Evolutionary conservation across 441 rosid species (phyloP), one percentile per base, ranked within the genome.

Genomic region (Jatropha multifida): DNA sequence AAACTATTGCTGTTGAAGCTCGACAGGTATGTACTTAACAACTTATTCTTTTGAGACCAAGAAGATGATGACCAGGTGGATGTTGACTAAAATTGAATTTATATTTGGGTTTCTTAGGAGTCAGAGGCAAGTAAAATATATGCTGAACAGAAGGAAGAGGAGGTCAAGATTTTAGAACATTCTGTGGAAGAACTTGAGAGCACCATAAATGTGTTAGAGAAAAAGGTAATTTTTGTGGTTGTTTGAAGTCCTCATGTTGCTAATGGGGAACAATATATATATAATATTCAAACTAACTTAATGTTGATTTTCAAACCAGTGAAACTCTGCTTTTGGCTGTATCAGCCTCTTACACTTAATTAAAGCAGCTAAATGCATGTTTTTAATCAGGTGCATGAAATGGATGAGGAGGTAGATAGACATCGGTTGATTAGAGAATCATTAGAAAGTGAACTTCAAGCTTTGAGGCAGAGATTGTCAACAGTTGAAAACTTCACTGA

Each of bases 151-250:
- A 93, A 92, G 86, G 98, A 92, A 80, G 96, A 90, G 77, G 99
- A 95, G 86, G 96, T 92, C 80, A 88, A 90, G 81, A 90, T 95
- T 83, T 80, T 95, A 73, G 99, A 95, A 79, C 79, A 81, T 78
- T 95, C 99, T 70, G 86, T 95, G 44, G 98, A 90, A 85, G 97
- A 95, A 86, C 97, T 95, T 76, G 98, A 95, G 83, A 76, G 85
- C 78, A 95, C 99, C 26, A 79, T 93, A 63, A 90, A 93, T 85
- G 88, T 92, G 67, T 75, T 95, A 87, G 99, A 93, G 90, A 86
- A 82, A 82, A 92, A 90, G 98, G 99, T 93, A 70, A 73, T 86
- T 72, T 65, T 62, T 58, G 73, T 62, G 49, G 69, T 72, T 23
- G 23, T 68, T 51, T 32, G 41, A n/a, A 15, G 54, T 41, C n/a